Conservation (phyloP, 2,329 filamentous ascomycete genomes). For the Fusarium sp. region DNA sequence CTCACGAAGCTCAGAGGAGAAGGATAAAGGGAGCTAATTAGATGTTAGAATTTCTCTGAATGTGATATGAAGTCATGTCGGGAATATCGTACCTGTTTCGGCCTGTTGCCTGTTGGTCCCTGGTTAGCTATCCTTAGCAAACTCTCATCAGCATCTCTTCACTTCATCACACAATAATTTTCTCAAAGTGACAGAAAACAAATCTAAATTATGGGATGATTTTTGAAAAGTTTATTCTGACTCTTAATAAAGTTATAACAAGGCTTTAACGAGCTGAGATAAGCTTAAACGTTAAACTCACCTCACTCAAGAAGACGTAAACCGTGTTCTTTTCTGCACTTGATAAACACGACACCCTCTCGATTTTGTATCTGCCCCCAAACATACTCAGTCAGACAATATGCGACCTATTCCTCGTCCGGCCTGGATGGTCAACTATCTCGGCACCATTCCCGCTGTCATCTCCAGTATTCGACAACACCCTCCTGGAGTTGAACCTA, state of each 20-base stretch:
- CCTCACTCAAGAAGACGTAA: neutral
- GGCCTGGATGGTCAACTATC: neutral
- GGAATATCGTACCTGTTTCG: neutral
- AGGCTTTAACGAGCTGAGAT: neutral
- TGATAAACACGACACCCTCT: neutral
- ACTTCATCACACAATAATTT: neutral
- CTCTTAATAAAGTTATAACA: neutral
- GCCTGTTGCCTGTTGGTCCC: no score
- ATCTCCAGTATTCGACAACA: slow-evolving; percentile 17
- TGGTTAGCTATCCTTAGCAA: neutral
- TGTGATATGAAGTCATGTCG: neutral
- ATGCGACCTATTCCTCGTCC: slow-evolving; percentile 15
- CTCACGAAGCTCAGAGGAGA: neutral
- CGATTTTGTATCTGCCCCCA: neutral
- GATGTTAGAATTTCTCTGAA: neutral
- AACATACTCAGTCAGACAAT: neutral
- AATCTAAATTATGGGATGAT: neutral
- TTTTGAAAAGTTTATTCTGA: neutral
- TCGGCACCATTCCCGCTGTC: neutral
- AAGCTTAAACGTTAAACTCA: neutral
- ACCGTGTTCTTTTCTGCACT: neutral
- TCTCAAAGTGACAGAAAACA: neutral
- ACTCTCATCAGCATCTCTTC: neutral
- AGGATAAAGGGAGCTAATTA: neutral
- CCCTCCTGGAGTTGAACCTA: neutral